These are phyloP conservation scores for Sordariomycetes sp. DNA, from an alignment of 2,329 filamentous ascomycete genomes.

Conservation along the genomic window DNA sequence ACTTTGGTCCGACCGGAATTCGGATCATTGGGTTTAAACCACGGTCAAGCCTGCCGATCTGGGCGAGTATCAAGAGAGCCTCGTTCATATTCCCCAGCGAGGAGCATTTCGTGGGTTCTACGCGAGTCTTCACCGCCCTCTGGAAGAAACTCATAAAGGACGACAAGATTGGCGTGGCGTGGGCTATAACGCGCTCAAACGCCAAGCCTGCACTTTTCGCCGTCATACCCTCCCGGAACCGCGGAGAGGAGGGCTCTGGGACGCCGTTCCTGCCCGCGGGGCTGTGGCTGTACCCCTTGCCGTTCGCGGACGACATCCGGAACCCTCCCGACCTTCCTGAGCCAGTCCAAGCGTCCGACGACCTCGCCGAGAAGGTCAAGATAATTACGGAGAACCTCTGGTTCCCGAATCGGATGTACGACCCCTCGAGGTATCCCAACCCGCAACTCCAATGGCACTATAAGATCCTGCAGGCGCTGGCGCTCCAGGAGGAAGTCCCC, in stretches of 20 bases:
- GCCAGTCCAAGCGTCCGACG: slow-evolving; percentile 48
- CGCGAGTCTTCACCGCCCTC: slow-evolving; percentile 81
- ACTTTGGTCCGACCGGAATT: slow-evolving; percentile 75
- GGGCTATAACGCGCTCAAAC: slow-evolving; percentile 79
- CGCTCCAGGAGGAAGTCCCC: slow-evolving; percentile 83
- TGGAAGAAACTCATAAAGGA: slow-evolving; percentile 76
- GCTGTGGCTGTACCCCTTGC: slow-evolving; percentile 79
- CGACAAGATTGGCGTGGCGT: slow-evolving; percentile 75
- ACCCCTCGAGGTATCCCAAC: slow-evolving; percentile 83
- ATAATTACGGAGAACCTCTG: slow-evolving; percentile 76
- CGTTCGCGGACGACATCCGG: slow-evolving; percentile 82
- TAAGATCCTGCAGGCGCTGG: slow-evolving; percentile 80
- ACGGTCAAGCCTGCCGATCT: slow-evolving; percentile 60
- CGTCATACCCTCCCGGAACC: slow-evolving; percentile 64
- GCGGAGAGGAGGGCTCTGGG: slow-evolving; percentile 50
- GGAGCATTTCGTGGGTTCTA: slow-evolving; percentile 80
- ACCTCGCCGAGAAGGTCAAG: slow-evolving; percentile 73
- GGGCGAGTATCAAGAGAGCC: slow-evolving; percentile 78
- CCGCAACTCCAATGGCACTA: slow-evolving; percentile 96
- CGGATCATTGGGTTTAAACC: slow-evolving; percentile 93
- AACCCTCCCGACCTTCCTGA: slow-evolving; percentile 54
- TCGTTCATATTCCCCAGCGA: slow-evolving; percentile 93
- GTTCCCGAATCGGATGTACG: slow-evolving; percentile 74
- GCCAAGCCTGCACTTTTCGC: slow-evolving; percentile 71
- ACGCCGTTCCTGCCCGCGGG: slow-evolving; percentile 69